phyloP scores from a whole-genome alignment of 768 basidiomycete genomes.

The Daedaleopsis nitida region DNA sequence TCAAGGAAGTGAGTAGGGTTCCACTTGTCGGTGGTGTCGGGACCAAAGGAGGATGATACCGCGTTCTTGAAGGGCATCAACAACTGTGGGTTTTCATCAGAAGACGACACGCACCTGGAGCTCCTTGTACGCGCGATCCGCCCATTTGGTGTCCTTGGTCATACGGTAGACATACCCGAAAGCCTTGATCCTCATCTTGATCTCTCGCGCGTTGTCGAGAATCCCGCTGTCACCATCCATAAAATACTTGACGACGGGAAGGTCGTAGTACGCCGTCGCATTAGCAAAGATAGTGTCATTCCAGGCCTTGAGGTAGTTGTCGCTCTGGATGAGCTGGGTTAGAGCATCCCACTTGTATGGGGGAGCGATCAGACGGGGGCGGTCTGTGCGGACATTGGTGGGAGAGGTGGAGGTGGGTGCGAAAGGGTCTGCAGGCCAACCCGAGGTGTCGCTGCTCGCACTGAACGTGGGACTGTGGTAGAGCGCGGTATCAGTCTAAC shows the following conservation, averaged over 20 bases:
- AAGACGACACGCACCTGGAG: slow-evolving; percentile 61
- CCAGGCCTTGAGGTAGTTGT: slow-evolving; percentile 88
- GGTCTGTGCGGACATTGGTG: slow-evolving; percentile 68
- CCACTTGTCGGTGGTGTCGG: slow-evolving; percentile 67
- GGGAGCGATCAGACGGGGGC: slow-evolving; percentile 92
- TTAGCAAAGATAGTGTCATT: slow-evolving; percentile 90
- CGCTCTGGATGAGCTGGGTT: slow-evolving; percentile 70
- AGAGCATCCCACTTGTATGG: slow-evolving; percentile 89
- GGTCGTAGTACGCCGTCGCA: slow-evolving; percentile 70
- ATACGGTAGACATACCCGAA: slow-evolving; percentile 89
- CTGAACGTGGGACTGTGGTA: slow-evolving; percentile 75
- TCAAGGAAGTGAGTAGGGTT: slow-evolving; percentile 92
- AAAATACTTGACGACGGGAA: slow-evolving; percentile 67
- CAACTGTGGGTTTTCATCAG: slow-evolving; percentile 70
- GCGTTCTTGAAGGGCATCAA: slow-evolving; percentile 42
- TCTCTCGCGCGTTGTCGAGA: slow-evolving; percentile 83
- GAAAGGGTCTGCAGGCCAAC: slow-evolving; percentile 85
- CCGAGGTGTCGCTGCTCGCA: slow-evolving; percentile 46
- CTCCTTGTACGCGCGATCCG: slow-evolving; percentile 83
- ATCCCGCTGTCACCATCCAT: slow-evolving; percentile 89
- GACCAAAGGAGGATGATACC: slow-evolving; percentile 54
- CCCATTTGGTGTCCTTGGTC: slow-evolving; percentile 92
- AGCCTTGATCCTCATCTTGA: slow-evolving; percentile 91
- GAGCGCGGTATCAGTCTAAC: slow-evolving; percentile 72
- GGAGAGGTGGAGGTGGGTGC: slow-evolving; percentile 61